A percentile compares a stretch with the other conserved stretches of the same genome.
phyloP scores from a whole-genome alignment of 2,329 filamentous ascomycete species.

The Penicillium sp. region DNA sequence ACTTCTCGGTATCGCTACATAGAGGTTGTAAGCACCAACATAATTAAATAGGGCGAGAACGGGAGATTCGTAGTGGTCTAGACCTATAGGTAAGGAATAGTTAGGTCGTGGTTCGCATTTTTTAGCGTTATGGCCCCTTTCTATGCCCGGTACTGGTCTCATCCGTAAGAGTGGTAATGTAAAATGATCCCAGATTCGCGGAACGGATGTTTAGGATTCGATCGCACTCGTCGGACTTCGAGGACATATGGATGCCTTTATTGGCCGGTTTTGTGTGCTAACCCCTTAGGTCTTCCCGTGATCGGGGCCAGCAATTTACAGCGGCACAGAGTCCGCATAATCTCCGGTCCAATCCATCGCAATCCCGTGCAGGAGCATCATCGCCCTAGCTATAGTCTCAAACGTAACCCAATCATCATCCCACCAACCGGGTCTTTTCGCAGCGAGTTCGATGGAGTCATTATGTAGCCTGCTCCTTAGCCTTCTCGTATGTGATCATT shows the following conservation, averaged over 20 bases:
- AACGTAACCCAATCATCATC: not conserved
- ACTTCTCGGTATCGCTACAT: constrained; percentile 4
- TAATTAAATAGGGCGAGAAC: not conserved
- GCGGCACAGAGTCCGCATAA: not conserved
- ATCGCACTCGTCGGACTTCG: not conserved
- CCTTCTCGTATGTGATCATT: not conserved
- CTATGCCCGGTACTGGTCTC: not conserved
- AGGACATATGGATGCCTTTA: not conserved
- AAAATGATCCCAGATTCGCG: not conserved
- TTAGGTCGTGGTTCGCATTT: not conserved
- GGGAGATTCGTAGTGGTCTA: not conserved
- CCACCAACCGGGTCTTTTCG: constrained; percentile 3
- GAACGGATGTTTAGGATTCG: not conserved
- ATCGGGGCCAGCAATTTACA: not conserved
- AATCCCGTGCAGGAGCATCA: not conserved
- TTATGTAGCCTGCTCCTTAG: not conserved
- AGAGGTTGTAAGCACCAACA: constrained; percentile 2
- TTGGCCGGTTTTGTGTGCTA: not conserved
- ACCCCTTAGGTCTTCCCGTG: not conserved
- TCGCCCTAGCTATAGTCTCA: not conserved
- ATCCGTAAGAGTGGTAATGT: not conserved
- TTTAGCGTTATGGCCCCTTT: not conserved
- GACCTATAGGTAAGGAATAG: not conserved
- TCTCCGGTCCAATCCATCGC: not conserved
- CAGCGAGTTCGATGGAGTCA: not conserved